Percentiles rank a stretch among this genome's conserved stretches.
Evolutionary conservation across 2,329 filamentous ascomycete genomes (phyloP).

Genomic region (Colletotrichum tabaci): DNA sequence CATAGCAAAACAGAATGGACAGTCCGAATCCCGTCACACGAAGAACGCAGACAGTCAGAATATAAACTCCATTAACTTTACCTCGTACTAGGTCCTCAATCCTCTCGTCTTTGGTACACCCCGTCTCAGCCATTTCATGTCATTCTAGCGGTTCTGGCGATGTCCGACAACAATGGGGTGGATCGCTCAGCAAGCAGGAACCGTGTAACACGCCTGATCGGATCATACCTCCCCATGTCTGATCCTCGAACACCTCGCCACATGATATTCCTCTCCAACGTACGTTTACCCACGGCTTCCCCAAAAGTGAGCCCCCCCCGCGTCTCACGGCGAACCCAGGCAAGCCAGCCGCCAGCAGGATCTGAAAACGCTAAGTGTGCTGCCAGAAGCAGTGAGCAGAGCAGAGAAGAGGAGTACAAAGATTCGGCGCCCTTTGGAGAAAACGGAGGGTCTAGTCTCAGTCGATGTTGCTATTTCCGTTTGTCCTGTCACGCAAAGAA

Average conservation of each 20-base stretch:
- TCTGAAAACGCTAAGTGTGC: constrained; percentile 3
- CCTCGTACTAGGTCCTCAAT: too few relatives aligned
- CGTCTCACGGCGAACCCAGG: too few relatives aligned
- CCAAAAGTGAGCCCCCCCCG: background rate
- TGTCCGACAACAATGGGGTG: too few relatives aligned
- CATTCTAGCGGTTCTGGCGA: too few relatives aligned
- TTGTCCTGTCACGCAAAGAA: background rate
- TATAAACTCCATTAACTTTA: too few relatives aligned
- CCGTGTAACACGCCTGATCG: background rate
- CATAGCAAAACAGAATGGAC: too few relatives aligned
- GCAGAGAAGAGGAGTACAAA: background rate
- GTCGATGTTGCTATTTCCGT: background rate
- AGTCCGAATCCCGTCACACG: too few relatives aligned
- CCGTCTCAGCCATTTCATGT: too few relatives aligned
- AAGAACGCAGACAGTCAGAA: too few relatives aligned
- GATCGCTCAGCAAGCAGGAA: background rate
- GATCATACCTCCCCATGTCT: background rate
- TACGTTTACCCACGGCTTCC: background rate
- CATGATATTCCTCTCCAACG: background rate
- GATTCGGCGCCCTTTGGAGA: background rate
- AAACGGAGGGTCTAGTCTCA: background rate
- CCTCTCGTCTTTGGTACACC: too few relatives aligned
- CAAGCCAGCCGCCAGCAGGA: background rate
- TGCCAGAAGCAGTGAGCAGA: background rate
- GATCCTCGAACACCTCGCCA: constrained; percentile 1